Evolutionary conservation across 2,329 filamentous ascomycete species (phyloP).

Genomic region (Botryotinia globosa): DNA sequence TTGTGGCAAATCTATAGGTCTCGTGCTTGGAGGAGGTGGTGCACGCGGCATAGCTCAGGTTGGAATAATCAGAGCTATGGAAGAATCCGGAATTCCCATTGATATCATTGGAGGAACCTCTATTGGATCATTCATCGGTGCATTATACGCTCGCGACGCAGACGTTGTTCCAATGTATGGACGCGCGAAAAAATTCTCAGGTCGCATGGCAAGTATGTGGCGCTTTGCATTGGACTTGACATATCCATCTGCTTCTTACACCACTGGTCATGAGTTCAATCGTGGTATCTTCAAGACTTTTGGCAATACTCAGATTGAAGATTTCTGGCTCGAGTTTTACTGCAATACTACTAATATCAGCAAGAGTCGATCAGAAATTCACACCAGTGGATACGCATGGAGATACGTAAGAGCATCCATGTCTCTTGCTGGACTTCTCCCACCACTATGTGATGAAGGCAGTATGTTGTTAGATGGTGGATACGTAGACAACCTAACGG

Average conservation of each 20-base stretch:
- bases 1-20: slow-evolving; percentile 89
- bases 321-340: slow-evolving; percentile 98
- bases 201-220: slow-evolving; percentile 99
- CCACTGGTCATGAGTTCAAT: slow-evolving; percentile 98
- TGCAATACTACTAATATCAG: slow-evolving; percentile 99
- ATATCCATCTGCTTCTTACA: slow-evolving; percentile 95
- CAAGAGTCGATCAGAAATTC: slow-evolving; percentile 86
- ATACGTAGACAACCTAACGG: slow-evolving; percentile 95
- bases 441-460: slow-evolving; percentile 93
- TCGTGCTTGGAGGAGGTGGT: slow-evolving; percentile 91
- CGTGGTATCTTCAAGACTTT: slow-evolving; percentile 98
- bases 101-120: slow-evolving; percentile 95
- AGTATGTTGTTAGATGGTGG: slow-evolving; percentile 95
- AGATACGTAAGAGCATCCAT: slow-evolving; percentile 94
- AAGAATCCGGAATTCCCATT: slow-evolving; percentile 94
- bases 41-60: slow-evolving; percentile 90
- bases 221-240: slow-evolving; percentile 95
- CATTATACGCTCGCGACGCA: slow-evolving; percentile 90
- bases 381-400: slow-evolving; percentile 97
- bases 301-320: slow-evolving; percentile 93
- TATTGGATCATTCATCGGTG: slow-evolving; percentile 93
- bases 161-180: slow-evolving; percentile 97
- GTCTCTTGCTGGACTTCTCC: slow-evolving; percentile 88
- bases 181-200: slow-evolving; percentile 93
- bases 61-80: slow-evolving; percentile 89